These are phyloP conservation scores for Leptographium flavum DNA, from an alignment of 2,329 filamentous ascomycete genomes.

Conservation along the genomic window DNA sequence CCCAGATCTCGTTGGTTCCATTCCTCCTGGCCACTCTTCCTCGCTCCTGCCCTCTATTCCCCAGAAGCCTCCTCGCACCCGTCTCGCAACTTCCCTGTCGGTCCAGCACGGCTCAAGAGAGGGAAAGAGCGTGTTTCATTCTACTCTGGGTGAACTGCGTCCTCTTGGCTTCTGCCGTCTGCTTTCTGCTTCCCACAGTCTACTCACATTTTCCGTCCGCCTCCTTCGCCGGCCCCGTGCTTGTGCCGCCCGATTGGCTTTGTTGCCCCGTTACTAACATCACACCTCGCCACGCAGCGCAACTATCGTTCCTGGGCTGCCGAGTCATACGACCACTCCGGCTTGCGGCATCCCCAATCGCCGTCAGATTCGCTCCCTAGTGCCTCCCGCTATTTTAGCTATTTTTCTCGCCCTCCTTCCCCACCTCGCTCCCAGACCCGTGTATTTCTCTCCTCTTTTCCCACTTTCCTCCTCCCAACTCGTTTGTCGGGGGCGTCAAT, in stretches of 20 bases:
- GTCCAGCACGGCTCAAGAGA: background rate
- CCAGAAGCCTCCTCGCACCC: background rate
- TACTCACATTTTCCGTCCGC: background rate
- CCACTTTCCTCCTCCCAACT: background rate
- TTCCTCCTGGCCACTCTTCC: background rate
- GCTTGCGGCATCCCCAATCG: constrained; percentile 2
- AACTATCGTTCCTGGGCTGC: constrained; percentile 2
- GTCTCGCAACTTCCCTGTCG: background rate
- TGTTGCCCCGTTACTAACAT: constrained; percentile 2
- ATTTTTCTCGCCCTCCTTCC: constrained; percentile 1
- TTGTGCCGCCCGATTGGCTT: background rate
- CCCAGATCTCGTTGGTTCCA: background rate
- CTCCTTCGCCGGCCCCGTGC: background rate
- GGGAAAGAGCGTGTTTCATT: background rate
- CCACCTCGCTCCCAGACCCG: background rate
- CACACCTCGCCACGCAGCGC: constrained; percentile 2
- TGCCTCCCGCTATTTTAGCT: constrained; percentile 2
- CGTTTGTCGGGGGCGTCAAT: background rate
- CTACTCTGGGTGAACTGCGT: background rate
- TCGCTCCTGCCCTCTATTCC: background rate
- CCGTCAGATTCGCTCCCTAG: constrained; percentile 3
- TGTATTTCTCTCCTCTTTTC: background rate
- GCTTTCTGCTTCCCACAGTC: background rate
- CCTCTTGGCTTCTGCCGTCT: background rate
- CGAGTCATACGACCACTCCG: constrained; percentile 5